Percentiles rank a stretch among this genome's conserved stretches.
Evolutionary conservation across 2,329 filamentous ascomycete species (phyloP).

Genomic region (Calonectria montana): DNA sequence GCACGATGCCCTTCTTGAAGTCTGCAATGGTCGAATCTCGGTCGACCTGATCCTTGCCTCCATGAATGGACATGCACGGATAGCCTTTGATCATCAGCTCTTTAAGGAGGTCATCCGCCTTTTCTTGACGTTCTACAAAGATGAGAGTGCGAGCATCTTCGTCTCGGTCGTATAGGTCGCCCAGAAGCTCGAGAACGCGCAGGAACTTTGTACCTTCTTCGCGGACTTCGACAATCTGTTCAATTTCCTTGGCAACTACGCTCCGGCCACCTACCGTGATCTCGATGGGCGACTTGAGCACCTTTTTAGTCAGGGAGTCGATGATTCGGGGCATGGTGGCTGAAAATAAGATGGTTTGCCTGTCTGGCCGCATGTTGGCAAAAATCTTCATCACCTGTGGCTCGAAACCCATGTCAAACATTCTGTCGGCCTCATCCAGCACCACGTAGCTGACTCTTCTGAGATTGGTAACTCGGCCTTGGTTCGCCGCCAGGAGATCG

Average conservation of each 20-base stretch:
- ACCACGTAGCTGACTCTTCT: constrained; percentile 92
- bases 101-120: constrained; percentile 82
- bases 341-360: constrained; percentile 95
- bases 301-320: constrained; percentile 89
- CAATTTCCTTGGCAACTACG: constrained; percentile 91
- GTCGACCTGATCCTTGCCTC: constrained; percentile 93
- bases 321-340: constrained; percentile 96
- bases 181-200: constrained; percentile 85
- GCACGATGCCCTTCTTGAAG: constrained; percentile 91
- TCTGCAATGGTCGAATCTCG: constrained; percentile 92
- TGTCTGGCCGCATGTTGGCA: constrained; percentile 88
- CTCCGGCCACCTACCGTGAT: constrained; percentile 91
- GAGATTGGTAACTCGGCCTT: constrained; percentile 93
- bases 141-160: constrained; percentile 92
- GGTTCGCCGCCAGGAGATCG: constrained; percentile 92
- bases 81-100: constrained; percentile 87
- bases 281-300: constrained; percentile 85
- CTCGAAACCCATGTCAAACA: constrained; percentile 99
- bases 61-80: constrained; percentile 92
- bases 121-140: constrained; percentile 93
- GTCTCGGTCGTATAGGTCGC: constrained; percentile 85
- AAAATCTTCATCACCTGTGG: constrained; percentile 98
- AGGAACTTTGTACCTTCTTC: constrained; percentile 86
- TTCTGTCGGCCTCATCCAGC: constrained; percentile 95
- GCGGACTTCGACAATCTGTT: constrained; percentile 89